Evolutionary conservation across 2,329 filamentous ascomycete species (phyloP).

Genomic region (Aspergillus hiratsukae): DNA sequence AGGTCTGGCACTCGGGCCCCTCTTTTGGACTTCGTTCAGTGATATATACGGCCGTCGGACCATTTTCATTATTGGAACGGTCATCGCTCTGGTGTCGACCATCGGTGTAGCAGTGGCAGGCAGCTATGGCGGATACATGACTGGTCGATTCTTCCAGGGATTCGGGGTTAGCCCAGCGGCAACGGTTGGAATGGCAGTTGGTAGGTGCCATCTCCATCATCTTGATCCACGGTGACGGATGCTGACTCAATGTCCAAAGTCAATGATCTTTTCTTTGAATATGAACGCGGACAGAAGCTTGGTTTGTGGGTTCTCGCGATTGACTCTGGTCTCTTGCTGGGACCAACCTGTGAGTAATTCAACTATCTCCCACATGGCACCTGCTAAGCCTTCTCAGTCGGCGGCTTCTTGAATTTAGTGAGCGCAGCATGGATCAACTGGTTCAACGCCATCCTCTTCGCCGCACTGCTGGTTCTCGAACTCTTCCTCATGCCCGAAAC

Average conservation of each 20-base stretch:
- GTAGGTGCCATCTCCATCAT: conserved; percentile 12
- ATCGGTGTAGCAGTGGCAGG: conserved; percentile 40
- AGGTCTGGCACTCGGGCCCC: conserved; percentile 49
- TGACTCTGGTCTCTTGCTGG: conserved; percentile 49
- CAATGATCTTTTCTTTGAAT: conserved; percentile 54
- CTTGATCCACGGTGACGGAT: not conserved
- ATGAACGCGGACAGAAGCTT: conserved; percentile 52
- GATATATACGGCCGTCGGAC: conserved; percentile 52
- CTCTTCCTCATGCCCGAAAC: conserved; percentile 53
- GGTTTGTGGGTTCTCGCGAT: conserved; percentile 56
- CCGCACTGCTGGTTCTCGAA: conserved; percentile 44
- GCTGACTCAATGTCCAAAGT: conserved; percentile 24
- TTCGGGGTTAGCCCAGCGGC: conserved; percentile 52
- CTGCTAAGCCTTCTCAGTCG: conserved; percentile 32
- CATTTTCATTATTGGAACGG: conserved; percentile 45
- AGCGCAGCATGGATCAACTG: conserved; percentile 52
- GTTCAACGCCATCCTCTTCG: conserved; percentile 53
- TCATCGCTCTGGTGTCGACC: conserved; percentile 41
- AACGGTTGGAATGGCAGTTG: conserved; percentile 52
- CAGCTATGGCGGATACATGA: conserved; percentile 50
- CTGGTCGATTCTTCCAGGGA: conserved; percentile 56
- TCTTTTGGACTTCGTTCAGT: conserved; percentile 47
- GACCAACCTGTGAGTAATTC: conserved; percentile 40
- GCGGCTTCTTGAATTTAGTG: conserved; percentile 49
- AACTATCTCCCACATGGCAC: not conserved